Conservation (phyloP, 345 rosid genomes). For the Eutrema yunnanense region DNA sequence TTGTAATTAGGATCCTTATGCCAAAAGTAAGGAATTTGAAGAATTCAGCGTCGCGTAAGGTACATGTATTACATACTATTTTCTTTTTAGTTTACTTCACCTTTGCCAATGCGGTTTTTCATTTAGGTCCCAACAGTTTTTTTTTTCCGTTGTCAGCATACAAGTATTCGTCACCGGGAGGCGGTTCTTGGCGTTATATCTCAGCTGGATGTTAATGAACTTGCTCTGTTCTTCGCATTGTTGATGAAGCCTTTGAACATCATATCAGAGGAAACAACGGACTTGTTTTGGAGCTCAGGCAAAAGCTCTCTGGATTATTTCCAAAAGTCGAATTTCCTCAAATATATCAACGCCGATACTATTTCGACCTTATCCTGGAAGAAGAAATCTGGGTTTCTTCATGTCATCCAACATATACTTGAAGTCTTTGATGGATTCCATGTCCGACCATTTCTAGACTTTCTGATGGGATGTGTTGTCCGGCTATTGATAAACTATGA, state of each 20-base stretch:
- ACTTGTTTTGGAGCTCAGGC: conserved; percentile 32
- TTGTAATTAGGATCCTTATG: conserved; percentile 54
- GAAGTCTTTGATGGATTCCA: conserved; percentile 60
- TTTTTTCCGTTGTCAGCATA: conserved; percentile 36
- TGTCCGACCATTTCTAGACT: conserved; percentile 58
- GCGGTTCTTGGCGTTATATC: conserved; percentile 72
- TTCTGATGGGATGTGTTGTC: conserved; percentile 72
- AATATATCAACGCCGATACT: conserved; percentile 47
- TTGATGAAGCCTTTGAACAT: conserved; percentile 64
- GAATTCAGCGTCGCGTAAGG: conserved; percentile 73
- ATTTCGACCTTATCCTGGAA: conserved; percentile 49
- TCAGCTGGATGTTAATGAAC: conserved; percentile 61
- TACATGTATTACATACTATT: conserved; percentile 15
- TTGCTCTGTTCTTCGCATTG: conserved; percentile 61
- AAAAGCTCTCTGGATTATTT: conserved; percentile 33
- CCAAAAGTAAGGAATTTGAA: conserved; percentile 78
- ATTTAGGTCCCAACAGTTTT: not conserved
- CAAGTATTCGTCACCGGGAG: conserved; percentile 57
- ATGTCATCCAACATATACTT: conserved; percentile 62
- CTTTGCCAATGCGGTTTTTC: not conserved
- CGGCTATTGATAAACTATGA: conserved; percentile 51
- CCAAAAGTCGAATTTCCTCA: conserved; percentile 35
- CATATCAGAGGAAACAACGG: conserved; percentile 40
- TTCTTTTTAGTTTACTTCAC: not conserved
- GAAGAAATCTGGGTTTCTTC: conserved; percentile 60